Percentiles rank a stretch among this genome's conserved stretches.
These are phyloP conservation scores for Fusarium mexicanum DNA, from an alignment of 2,329 filamentous ascomycete genomes.

Conservation along the genomic window DNA sequence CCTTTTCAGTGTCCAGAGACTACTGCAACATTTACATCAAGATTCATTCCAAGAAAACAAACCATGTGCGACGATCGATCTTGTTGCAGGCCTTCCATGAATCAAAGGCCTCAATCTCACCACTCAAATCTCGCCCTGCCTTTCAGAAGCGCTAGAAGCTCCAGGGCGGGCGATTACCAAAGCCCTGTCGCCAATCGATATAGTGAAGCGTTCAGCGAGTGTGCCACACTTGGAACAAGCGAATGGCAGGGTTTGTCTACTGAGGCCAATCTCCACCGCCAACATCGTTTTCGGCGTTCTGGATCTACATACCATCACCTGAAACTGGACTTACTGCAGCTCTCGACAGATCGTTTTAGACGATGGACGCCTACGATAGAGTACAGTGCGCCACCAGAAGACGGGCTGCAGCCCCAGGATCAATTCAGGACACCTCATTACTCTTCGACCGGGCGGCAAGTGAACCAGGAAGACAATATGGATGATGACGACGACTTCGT, in stretches of 20 bases:
- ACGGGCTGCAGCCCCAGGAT: neutral
- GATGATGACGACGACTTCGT: neutral
- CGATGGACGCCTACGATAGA: neutral
- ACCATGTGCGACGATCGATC: neutral
- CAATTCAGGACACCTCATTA: neutral
- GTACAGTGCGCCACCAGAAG: neutral
- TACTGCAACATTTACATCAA: fast-evolving
- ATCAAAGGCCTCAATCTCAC: neutral
- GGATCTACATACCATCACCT: neutral
- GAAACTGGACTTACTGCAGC: neutral
- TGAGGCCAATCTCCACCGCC: neutral
- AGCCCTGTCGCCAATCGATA: neutral
- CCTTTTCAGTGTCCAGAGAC: neutral
- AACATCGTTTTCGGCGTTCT: fast-evolving
- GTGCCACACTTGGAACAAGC: neutral
- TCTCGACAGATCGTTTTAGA: fast-evolving
- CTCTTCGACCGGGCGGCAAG: neutral
- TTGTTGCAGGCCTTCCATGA: neutral
- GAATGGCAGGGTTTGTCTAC: neutral
- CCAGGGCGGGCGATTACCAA: neutral
- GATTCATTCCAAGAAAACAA: fast-evolving
- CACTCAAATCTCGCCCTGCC: neutral
- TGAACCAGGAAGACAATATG: neutral
- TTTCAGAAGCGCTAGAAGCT: neutral
- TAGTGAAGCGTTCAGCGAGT: neutral